phyloP scores from a whole-genome alignment of 805 yeast species.

The Yueomyces sp. region DNA sequence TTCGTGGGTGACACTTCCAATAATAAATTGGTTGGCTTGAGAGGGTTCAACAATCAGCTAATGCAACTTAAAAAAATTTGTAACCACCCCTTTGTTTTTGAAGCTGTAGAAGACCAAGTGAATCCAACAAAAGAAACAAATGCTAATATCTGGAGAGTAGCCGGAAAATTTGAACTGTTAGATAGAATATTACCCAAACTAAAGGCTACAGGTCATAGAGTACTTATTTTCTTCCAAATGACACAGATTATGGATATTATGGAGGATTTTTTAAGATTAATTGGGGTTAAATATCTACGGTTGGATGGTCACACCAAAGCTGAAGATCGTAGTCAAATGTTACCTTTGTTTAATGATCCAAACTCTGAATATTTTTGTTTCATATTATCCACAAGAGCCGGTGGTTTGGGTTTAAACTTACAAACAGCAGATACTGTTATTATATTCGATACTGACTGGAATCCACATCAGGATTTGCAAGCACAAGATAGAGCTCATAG shows the following conservation, averaged over 20 bases:
- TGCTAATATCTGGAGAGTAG: slow-evolving; percentile 57
- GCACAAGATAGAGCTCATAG: slow-evolving; percentile 87
- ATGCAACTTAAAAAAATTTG: slow-evolving; percentile 81
- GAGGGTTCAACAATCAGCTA: slow-evolving; percentile 67
- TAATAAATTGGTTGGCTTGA: slow-evolving; percentile 41
- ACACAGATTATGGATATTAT: slow-evolving; percentile 82
- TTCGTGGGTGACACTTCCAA: slow-evolving; percentile 54
- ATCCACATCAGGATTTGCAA: slow-evolving; percentile 83
- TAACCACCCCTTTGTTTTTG: slow-evolving; percentile 80
- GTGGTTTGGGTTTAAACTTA: slow-evolving; percentile 76
- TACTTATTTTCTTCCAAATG: slow-evolving; percentile 77
- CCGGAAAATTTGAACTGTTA: slow-evolving; percentile 71
- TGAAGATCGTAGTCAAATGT: slow-evolving; percentile 66
- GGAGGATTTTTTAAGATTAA: slow-evolving; percentile 67
- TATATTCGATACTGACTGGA: slow-evolving; percentile 83
- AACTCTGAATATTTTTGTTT: slow-evolving; percentile 68
- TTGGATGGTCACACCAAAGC: slow-evolving; percentile 77
- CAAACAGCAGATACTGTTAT: slow-evolving; percentile 84
- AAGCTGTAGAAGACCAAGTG: slow-evolving; percentile 61
- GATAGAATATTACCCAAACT: slow-evolving; percentile 68
- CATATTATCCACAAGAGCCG: slow-evolving; percentile 73
- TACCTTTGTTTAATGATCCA: slow-evolving; percentile 63
- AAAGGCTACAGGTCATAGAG: slow-evolving; percentile 62
- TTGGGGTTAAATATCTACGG: slow-evolving; percentile 57
- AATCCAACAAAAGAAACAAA: slow-evolving; percentile 51